Conservation (phyloP, 306 rosid genomes). For the Bauhinia variegata region DNA sequence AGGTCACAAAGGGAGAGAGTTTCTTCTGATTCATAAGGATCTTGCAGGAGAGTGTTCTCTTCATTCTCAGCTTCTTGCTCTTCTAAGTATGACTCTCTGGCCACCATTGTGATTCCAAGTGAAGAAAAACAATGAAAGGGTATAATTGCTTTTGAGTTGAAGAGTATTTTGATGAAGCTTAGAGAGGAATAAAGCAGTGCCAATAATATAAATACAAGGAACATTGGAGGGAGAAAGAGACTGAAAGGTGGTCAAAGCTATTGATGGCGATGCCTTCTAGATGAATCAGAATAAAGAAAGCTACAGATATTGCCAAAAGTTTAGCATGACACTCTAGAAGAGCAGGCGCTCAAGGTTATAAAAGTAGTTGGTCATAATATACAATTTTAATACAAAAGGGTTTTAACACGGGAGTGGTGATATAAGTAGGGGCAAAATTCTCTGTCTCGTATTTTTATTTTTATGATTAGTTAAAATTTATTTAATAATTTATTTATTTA, state of each 20-base stretch:
- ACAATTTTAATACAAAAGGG: too few species aligned
- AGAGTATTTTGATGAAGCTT: neutral
- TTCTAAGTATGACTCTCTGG: constrained; percentile 24
- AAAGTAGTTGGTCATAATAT: too few species aligned
- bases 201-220: neutral
- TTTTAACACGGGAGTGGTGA: too few species aligned
- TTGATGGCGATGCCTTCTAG: constrained; percentile 58
- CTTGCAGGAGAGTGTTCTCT: constrained; percentile 40
- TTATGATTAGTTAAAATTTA: too few species aligned
- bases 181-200: neutral
- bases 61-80: constrained; percentile 27
- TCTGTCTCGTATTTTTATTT: too few species aligned
- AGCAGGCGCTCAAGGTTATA: constrained; percentile 40
- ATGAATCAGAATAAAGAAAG: constrained; percentile 38
- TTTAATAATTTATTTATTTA: too few species aligned
- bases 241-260: constrained; percentile 8
- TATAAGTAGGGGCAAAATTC: too few species aligned
- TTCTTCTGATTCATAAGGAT: constrained; percentile 62
- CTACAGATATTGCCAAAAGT: neutral
- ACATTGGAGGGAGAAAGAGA: neutral
- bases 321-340: constrained; percentile 56
- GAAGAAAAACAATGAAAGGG: constrained; percentile 11
- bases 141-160: constrained; percentile 7
- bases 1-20: constrained; percentile 76
- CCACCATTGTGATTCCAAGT: constrained; percentile 36